phyloP scores from a whole-genome alignment of 352 stramenopile species.

The Pythium periplocum region DNA sequence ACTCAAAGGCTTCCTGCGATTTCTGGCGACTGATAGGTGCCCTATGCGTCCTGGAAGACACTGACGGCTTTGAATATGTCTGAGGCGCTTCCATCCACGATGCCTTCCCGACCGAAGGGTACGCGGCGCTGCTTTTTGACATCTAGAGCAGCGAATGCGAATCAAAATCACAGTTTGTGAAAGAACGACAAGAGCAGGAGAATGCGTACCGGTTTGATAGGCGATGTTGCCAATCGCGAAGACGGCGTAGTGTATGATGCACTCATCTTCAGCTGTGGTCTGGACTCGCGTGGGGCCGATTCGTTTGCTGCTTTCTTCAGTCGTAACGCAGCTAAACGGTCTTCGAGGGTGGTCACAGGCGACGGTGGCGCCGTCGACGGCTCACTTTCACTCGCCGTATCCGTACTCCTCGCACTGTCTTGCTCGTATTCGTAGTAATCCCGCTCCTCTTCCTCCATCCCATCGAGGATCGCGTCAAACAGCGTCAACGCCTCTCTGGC shows the following conservation, averaged over 20 bases:
- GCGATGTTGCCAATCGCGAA: no score
- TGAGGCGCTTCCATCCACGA: constrained; percentile 45
- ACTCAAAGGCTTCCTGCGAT: constrained; percentile 51
- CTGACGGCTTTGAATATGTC: not conserved
- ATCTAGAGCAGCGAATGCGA: not conserved
- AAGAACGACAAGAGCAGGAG: no score
- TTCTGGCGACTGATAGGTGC: constrained; percentile 34
- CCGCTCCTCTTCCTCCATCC: constrained; percentile 64
- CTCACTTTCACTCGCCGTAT: constrained; percentile 20
- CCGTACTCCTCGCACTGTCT: constrained; percentile 15
- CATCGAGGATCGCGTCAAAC: constrained; percentile 75
- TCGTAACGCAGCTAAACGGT: constrained; percentile 41
- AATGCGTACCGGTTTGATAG: no score
- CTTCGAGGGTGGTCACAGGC: constrained; percentile 31
- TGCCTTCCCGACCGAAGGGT: constrained; percentile 51
- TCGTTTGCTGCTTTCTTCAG: constrained; percentile 23
- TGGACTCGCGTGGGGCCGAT: not conserved
- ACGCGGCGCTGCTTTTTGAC: constrained; percentile 16
- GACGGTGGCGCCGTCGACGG: constrained; percentile 3
- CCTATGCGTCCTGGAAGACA: constrained; percentile 1
- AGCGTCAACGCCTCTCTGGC: constrained; percentile 31
- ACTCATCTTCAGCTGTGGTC: not conserved
- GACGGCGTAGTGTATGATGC: not conserved
- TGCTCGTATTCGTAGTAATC: constrained; percentile 55
- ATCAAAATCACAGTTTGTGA: no score